A percentile compares a stretch with the other conserved stretches of the same genome.
Conservation (phyloP, 495 filamentous ascomycete species). For the Chaetomium tenue region DNA sequence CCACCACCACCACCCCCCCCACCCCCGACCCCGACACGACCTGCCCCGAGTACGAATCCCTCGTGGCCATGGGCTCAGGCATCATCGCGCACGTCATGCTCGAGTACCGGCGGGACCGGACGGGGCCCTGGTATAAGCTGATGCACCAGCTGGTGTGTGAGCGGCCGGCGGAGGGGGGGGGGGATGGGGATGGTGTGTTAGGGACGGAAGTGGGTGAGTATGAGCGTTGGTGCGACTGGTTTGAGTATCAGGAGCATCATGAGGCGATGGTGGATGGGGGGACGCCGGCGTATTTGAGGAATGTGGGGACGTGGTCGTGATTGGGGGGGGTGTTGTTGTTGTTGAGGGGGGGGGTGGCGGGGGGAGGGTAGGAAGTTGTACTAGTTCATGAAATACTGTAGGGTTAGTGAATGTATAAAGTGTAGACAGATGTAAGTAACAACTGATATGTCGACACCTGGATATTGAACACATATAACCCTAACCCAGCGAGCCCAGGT, state of each 20-base stretch:
- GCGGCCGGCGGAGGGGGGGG: neutral
- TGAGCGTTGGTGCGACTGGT: conserved; percentile 1
- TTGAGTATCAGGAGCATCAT: conserved; percentile 1
- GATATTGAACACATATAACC: neutral
- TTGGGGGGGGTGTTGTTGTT: neutral
- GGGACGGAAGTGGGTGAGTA: neutral
- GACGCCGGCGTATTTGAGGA: neutral
- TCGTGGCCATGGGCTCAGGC: neutral
- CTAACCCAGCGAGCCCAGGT: neutral
- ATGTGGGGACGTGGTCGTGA: neutral
- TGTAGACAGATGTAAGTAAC: too few species aligned
- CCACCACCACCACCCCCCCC: neutral
- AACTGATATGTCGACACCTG: too few species aligned
- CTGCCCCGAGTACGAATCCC: conserved; percentile 1
- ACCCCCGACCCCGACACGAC: neutral
- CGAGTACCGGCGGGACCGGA: neutral
- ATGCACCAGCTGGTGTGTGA: conserved; percentile 8
- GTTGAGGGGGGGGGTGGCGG: too few species aligned
- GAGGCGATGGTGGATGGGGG: neutral
- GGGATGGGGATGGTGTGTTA: too few species aligned
- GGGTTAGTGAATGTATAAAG: too few species aligned
- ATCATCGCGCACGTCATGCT: conserved; percentile 12
- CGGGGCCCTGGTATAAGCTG: conserved; percentile 2
- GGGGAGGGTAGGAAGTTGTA: neutral
- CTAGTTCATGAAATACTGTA: neutral